phyloP scores from a whole-genome alignment of 345 rosid species.

The Hibiscus trionum region DNA sequence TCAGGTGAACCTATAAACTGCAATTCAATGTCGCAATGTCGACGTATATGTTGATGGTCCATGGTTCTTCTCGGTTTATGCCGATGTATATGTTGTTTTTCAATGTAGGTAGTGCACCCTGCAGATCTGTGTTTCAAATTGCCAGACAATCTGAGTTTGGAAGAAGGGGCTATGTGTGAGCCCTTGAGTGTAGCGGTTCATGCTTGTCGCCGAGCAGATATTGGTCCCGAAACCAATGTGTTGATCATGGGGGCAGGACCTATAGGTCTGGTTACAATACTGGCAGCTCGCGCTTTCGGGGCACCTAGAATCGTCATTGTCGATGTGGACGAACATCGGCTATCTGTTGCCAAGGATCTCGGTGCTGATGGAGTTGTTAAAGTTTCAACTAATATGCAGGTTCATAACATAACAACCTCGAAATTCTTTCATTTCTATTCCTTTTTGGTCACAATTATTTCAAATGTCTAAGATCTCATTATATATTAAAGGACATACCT shows the following conservation, averaged over 20 bases:
- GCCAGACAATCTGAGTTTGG: conserved; percentile 81
- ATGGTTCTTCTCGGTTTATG: background rate
- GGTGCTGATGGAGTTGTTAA: conserved; percentile 57
- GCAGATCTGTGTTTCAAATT: conserved; percentile 80
- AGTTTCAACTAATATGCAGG: conserved; percentile 64
- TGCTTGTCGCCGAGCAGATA: conserved; percentile 75
- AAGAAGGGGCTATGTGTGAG: conserved; percentile 98
- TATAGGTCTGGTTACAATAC: conserved; percentile 76
- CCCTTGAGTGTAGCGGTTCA: conserved; percentile 90
- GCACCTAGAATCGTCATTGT: conserved; percentile 65
- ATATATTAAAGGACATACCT: conserved; percentile 25
- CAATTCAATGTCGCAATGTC: background rate
- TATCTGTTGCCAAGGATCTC: conserved; percentile 64
- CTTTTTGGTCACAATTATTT: too few relatives aligned
- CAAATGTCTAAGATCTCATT: too few relatives aligned
- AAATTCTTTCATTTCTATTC: too few relatives aligned
- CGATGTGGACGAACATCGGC: conserved; percentile 67
- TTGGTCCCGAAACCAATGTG: conserved; percentile 65
- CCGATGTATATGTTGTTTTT: background rate
- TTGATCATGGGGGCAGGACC: conserved; percentile 89
- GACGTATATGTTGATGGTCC: background rate
- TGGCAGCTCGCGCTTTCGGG: conserved; percentile 87
- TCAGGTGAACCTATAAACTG: conserved; percentile 22
- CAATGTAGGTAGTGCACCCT: conserved; percentile 73
- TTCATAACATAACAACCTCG: conserved; percentile 14